Base-by-base conservation (phyloP, 1,284 basidiomycete species). In the Cryptococcus jaspeensis region DNA sequence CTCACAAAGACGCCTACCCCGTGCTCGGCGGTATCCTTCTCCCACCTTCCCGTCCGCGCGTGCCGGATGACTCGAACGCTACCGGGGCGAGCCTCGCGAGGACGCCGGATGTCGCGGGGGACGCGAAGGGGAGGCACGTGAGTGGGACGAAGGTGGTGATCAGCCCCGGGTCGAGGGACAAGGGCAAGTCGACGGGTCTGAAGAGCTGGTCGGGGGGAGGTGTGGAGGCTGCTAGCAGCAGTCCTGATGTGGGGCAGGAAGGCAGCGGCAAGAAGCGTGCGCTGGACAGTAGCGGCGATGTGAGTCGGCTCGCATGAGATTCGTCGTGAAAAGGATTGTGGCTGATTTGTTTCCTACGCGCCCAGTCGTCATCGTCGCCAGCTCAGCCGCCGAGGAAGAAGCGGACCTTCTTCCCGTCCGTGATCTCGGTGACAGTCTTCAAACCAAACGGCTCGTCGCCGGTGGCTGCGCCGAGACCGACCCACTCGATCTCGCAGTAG, bases 401-500 rank as follows among this genome's bases (percentile, higher is more conserved):
- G 51, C 43, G 58, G 16, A 56, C 54, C 8, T 56, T 56, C 54
- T 59, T 59, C 50, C 53, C 58, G 12, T 39, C 53, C 20, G 12
- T 44, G 39, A 56, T 56, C 13, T 43, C 50, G 32, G 53, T 56
- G 18, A n/a, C 44, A 2, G 25, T 50, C 35, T 43, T 52, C 39
- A 53, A 39, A 9, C 32, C 39, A 8, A 37, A 13, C 18, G 37
- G 28, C 28, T 32, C 28, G 28, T 32, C 28, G 9, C 9, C 28
- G 28, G 28, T 32, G 9, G 28, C 40, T 6, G 41, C 53, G 22
- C 51, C 54, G n/a, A 51, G 36, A 36, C 50, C 54, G n/a, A 56
- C 41, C 23, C 50, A 56, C 48, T 48, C 54, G 1, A 46, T 60
- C 20, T 42, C 46, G 18, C 37, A 40, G 39, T 39, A 12, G 28